These are phyloP conservation scores for Luzula sylvatica DNA, from an alignment of 176 grass and related monocot species.

Conservation along the genomic window DNA sequence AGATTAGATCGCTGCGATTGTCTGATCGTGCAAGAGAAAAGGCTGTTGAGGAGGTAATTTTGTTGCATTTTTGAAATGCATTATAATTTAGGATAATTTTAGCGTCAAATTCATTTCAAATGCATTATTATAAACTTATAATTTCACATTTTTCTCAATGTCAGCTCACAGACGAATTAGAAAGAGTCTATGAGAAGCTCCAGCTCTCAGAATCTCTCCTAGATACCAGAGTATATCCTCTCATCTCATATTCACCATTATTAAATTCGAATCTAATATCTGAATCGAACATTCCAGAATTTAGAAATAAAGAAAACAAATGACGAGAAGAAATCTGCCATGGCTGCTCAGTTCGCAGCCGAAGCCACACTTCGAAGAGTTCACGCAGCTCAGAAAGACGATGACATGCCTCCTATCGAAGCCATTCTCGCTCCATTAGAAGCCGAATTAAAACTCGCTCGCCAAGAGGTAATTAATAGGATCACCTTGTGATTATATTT, in stretches of 20 bases:
- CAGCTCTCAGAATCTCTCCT: slow-evolving; percentile 76
- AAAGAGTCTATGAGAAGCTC: slow-evolving; percentile 70
- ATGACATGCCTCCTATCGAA: slow-evolving; percentile 99
- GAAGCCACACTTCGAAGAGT: slow-evolving; percentile 94
- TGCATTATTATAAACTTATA: slow-evolving; percentile 20
- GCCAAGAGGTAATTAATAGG: slow-evolving; percentile 62
- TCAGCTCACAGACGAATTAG: slow-evolving; percentile 92
- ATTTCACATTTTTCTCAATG: slow-evolving; percentile 10
- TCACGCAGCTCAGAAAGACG: slow-evolving; percentile 92
- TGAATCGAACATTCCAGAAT: slow-evolving; percentile 49
- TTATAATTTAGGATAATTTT: not conserved
- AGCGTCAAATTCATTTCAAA: not conserved
- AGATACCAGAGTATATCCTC: slow-evolving; percentile 62
- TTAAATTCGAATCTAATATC: slow-evolving; percentile 4
- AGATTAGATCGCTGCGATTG: slow-evolving; percentile 81
- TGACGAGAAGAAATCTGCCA: slow-evolving; percentile 78
- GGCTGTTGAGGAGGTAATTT: slow-evolving; percentile 91
- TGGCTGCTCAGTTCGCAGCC: slow-evolving; percentile 91
- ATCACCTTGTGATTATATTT: not conserved
- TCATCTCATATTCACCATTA: slow-evolving; percentile 2
- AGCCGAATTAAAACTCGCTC: slow-evolving; percentile 85
- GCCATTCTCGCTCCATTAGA: slow-evolving; percentile 98
- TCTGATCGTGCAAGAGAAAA: slow-evolving; percentile 96
- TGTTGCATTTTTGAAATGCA: not conserved
- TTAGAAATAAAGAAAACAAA: slow-evolving; percentile 95